Evolutionary conservation across 1,284 basidiomycete species (phyloP).

Genomic region (Wallemia hederae): DNA sequence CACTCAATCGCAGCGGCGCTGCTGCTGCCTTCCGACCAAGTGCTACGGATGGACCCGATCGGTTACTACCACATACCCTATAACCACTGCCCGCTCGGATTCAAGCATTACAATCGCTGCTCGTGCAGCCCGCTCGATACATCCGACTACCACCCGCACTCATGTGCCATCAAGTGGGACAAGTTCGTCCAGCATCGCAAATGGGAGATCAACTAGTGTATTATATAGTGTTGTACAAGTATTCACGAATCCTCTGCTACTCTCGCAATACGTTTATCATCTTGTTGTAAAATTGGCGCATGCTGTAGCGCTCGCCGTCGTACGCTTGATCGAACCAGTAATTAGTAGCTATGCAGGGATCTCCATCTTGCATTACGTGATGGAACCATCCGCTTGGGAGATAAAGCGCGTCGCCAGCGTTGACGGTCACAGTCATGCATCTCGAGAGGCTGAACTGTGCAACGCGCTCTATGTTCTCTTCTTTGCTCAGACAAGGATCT

Average conservation of each 20-base stretch:
- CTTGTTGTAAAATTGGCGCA: neutral
- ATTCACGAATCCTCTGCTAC: too few relatives aligned
- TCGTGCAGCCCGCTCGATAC: conserved; percentile 9
- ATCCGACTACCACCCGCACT: neutral
- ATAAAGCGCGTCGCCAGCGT: neutral
- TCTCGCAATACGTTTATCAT: neutral
- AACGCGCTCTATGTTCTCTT: neutral
- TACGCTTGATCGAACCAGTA: neutral
- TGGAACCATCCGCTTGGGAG: neutral
- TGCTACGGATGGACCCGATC: conserved; percentile 19
- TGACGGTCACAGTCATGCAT: neutral
- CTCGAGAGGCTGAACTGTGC: neutral
- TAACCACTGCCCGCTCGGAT: conserved; percentile 32
- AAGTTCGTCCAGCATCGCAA: neutral
- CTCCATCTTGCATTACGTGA: neutral
- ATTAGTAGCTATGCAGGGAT: neutral
- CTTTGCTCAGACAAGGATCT: neutral
- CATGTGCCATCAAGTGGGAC: neutral
- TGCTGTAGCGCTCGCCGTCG: neutral
- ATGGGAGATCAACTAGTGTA: neutral
- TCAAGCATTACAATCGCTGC: conserved; percentile 22
- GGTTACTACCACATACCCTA: conserved; percentile 23
- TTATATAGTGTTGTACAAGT: neutral
- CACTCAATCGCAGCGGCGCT: conserved; percentile 50
- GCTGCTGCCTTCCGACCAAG: conserved; percentile 33